Base-by-base conservation (phyloP, 768 basidiomycete genomes). In the Amanita rimosa region DNA sequence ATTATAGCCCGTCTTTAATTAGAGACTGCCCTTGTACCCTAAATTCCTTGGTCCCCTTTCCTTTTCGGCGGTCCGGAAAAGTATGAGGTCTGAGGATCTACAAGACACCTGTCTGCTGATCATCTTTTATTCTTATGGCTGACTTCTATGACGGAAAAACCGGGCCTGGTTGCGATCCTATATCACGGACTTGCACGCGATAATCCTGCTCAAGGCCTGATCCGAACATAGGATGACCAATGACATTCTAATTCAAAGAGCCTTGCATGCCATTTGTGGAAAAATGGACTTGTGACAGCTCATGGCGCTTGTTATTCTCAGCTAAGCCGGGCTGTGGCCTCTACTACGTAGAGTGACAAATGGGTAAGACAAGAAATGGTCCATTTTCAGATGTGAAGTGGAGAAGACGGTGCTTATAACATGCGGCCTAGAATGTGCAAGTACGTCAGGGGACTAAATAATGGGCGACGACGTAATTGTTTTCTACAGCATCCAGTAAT, bases 1-100 rank as follows among this genome's bases (percentile, higher is more conserved):
- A 26, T 36, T 37, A 35, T 46, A 26, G 45, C 45, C 26, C 2
- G 45, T 3, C 35, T 37, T 46, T 46, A 34, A 46, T 46, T 46
- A 35, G 33, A n/a, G 14, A n/a, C 26, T 22, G 11, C 41, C 41
- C 41, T 27, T 16, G 26, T 26, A 43, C 41, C 41, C 40, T 41
- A 41, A 41, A 41, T 41, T 13, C 41, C n/a, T 16, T 43, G n/a
- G 41, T 16, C 26, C 41, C 22, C 14, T 43, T 26, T 43, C 27
- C 22, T 26, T 43, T 26, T 43, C 27, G 26, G 41, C 41, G 9
- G 24, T 5, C 14, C 16, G 41, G 38, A 39, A 43, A 22, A 24
- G 40, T 14, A 41, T 24, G 22, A 24, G 6, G 19, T 19, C 8
- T 41, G 40, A 24, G 7, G 40, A 41, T 41, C 24, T 22, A 41